Evolutionary conservation across 805 yeast genomes (phyloP).

Genomic region (Martiniozyma abietophila): DNA sequence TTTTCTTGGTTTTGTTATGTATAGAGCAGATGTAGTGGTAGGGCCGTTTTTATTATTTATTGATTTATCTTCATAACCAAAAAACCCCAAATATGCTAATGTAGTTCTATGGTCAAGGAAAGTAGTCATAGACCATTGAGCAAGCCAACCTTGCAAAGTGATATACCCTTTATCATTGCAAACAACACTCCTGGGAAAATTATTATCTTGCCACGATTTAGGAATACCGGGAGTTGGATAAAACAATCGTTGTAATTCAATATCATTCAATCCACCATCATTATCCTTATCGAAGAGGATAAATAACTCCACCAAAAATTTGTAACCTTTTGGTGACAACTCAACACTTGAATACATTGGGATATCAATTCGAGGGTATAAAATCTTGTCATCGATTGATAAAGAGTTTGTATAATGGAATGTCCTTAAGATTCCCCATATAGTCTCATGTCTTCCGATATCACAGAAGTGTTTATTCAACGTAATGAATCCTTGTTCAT

Average conservation of each 20-base stretch:
- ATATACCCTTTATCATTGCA: slow-evolving; percentile 85
- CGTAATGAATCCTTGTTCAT: slow-evolving; percentile 65
- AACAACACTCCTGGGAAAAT: slow-evolving; percentile 82
- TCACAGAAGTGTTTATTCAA: slow-evolving; percentile 80
- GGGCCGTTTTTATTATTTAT: slow-evolving; percentile 12
- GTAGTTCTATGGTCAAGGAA: slow-evolving; percentile 77
- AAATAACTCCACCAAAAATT: slow-evolving; percentile 86
- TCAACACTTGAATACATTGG: slow-evolving; percentile 75
- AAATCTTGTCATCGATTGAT: slow-evolving; percentile 67
- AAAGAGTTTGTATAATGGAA: slow-evolving; percentile 90
- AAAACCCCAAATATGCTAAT: slow-evolving; percentile 76
- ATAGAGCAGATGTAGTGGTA: slow-evolving; percentile 41
- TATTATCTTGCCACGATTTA: slow-evolving; percentile 69
- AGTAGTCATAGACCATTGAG: slow-evolving; percentile 98
- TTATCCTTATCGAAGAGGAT: slow-evolving; percentile 86
- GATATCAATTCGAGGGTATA: slow-evolving; percentile 75
- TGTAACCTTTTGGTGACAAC: slow-evolving; percentile 82
- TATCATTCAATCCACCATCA: slow-evolving; percentile 85
- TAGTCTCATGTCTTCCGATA: slow-evolving; percentile 90
- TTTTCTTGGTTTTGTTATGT: slow-evolving; percentile 75
- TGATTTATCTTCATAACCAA: slow-evolving; percentile 62
- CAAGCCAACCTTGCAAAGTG: slow-evolving; percentile 96
- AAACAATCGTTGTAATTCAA: slow-evolving; percentile 61
- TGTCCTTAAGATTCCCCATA: slow-evolving; percentile 87
- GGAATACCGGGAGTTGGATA: slow-evolving; percentile 94